Evolutionary conservation across 1,139 yeast species (phyloP).

Genomic region (Saccharomyces uvarum): DNA sequence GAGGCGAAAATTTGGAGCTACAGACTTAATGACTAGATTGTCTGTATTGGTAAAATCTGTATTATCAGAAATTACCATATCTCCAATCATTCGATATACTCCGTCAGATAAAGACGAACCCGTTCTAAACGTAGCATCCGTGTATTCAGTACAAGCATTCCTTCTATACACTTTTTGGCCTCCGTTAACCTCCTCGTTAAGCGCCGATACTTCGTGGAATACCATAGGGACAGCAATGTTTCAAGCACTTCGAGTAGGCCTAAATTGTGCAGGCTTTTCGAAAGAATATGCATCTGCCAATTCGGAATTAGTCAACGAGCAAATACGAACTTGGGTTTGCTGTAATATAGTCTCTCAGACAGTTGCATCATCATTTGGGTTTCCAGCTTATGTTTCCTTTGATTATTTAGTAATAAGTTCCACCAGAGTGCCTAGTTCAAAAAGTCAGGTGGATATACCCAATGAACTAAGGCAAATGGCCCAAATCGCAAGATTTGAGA

Average conservation of each 20-base stretch:
- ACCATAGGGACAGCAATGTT: slow-evolving; percentile 87
- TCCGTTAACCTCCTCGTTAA: slow-evolving; percentile 82
- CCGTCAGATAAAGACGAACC: slow-evolving; percentile 74
- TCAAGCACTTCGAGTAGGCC: slow-evolving; percentile 84
- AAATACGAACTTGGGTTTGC: slow-evolving; percentile 83
- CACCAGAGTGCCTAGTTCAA: slow-evolving; percentile 22
- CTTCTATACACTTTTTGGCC: slow-evolving; percentile 90
- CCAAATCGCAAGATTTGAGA: slow-evolving; percentile 77
- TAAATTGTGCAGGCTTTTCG: slow-evolving; percentile 67
- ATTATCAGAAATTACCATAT: slow-evolving; percentile 77
- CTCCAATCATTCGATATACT: slow-evolving; percentile 78
- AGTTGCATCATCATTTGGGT: slow-evolving; percentile 87
- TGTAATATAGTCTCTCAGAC: slow-evolving; percentile 86
- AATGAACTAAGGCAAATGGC: slow-evolving; percentile 61
- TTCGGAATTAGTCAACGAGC: slow-evolving; percentile 56
- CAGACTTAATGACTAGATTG: slow-evolving; percentile 44
- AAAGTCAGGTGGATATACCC: slow-evolving; percentile 42
- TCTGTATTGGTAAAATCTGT: slow-evolving; percentile 68
- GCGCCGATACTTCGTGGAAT: slow-evolving; percentile 94
- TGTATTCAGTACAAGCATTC: slow-evolving; percentile 89
- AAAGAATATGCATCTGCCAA: slow-evolving; percentile 44
- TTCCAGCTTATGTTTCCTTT: slow-evolving; percentile 84
- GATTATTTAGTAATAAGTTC: slow-evolving; percentile 59
- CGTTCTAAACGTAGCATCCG: slow-evolving; percentile 80
- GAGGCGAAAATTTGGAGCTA: slow-evolving; percentile 39